These are phyloP conservation scores for Ustilago nuda DNA, from an alignment of 1,284 basidiomycete genomes.

Conservation along the genomic window DNA sequence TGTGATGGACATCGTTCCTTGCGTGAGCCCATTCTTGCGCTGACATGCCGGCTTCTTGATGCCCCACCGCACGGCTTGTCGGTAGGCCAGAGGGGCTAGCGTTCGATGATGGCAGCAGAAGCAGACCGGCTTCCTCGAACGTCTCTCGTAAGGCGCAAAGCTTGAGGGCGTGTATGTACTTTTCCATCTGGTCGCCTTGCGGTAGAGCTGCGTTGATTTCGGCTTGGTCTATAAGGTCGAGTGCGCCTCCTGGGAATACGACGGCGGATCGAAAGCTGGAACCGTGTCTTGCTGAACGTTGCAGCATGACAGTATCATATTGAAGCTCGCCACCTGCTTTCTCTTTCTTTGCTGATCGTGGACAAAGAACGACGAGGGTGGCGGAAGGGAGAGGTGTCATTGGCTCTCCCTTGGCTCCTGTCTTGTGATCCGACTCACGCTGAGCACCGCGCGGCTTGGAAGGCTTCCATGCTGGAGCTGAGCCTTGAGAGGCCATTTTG, in stretches of 20 bases:
- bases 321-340: constrained; percentile 9
- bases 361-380: constrained; percentile 61
- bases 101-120: constrained; percentile 48
- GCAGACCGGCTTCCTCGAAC: constrained; percentile 63
- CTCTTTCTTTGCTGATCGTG: constrained; percentile 16
- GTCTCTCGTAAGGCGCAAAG: constrained; percentile 62
- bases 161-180: constrained; percentile 52
- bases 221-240: constrained; percentile 56
- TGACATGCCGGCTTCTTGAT: constrained; percentile 54
- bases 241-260: constrained; percentile 64
- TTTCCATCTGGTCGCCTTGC: constrained; percentile 13
- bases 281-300: constrained; percentile 55
- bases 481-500: constrained; percentile 26
- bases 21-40: constrained; percentile 54
- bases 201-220: constrained; percentile 35
- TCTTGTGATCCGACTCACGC: constrained; percentile 55
- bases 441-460: constrained; percentile 43
- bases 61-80: constrained; percentile 54
- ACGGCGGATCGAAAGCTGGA: constrained; percentile 62
- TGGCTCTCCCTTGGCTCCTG: constrained; percentile 54
- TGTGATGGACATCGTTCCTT: constrained; percentile 60
- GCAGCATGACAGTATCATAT: constrained; percentile 59
- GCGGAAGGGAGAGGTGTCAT: constrained; percentile 64
- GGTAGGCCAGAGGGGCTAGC: constrained; percentile 31
- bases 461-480: constrained; percentile 41